Evolutionary conservation across 2,329 filamentous ascomycete species (phyloP).

Genomic region (Cordyceps cateniannulata): DNA sequence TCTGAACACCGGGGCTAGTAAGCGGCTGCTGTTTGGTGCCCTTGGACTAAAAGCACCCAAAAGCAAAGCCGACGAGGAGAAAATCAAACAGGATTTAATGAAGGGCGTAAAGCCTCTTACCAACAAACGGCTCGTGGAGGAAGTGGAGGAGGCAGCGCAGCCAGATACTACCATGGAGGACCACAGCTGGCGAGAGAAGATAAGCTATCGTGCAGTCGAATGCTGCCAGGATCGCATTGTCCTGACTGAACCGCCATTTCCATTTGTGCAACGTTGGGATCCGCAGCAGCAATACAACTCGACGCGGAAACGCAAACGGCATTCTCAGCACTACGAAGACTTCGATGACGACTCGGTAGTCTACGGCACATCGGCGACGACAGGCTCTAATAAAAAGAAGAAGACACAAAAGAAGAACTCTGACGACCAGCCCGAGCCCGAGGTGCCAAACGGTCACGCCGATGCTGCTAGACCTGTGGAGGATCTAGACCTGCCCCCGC

Average conservation of each 20-base stretch:
- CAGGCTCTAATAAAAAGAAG: conserved; percentile 13
- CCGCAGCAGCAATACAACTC: conserved; percentile 52
- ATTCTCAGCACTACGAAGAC: conserved; percentile 28
- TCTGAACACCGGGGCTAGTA: conserved; percentile 50
- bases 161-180: conserved; percentile 30
- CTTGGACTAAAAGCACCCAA: conserved; percentile 64
- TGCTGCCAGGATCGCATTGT: conserved; percentile 65
- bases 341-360: conserved; percentile 21
- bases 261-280: conserved; percentile 87
- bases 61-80: conserved; percentile 60
- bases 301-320: conserved; percentile 44
- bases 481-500: conserved; percentile 61
- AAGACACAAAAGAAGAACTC: conserved; percentile 34
- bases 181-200: conserved; percentile 66
- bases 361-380: conserved; percentile 3
- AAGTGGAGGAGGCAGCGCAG: conserved; percentile 15
- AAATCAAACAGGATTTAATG: conserved; percentile 53
- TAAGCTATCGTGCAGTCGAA: conserved; percentile 74
- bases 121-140: conserved; percentile 27
- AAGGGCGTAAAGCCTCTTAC: conserved; percentile 40
- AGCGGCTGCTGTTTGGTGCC: conserved; percentile 65
- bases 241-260: conserved; percentile 75
- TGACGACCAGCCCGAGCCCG: neutral
- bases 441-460: conserved; percentile 16
- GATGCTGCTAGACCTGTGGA: conserved; percentile 30